phyloP scores from a whole-genome alignment of 2,329 filamentous ascomycete genomes.

The Fusarium devonianum region DNA sequence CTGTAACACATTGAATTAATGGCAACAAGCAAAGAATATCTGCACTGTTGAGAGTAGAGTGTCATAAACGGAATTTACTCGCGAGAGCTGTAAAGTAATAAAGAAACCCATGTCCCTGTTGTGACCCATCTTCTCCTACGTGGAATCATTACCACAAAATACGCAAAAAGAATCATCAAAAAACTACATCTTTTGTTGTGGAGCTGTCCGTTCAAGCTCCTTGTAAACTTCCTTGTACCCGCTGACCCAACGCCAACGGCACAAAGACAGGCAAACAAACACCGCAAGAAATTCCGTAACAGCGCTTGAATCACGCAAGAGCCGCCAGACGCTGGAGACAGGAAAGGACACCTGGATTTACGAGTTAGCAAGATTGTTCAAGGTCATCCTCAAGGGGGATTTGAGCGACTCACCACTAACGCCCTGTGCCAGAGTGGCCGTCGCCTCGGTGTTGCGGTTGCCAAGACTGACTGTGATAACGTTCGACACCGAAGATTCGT shows the following conservation, averaged over 20 bases:
- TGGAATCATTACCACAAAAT: constrained; percentile 3
- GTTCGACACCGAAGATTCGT: constrained; percentile 65
- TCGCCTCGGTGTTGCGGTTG: constrained; percentile 86
- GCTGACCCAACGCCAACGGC: constrained; percentile 38
- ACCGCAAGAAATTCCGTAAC: constrained; percentile 31
- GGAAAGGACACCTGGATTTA: constrained; percentile 51
- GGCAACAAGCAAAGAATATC: constrained; percentile 12
- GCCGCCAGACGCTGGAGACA: constrained; percentile 53
- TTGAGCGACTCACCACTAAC: constrained; percentile 74
- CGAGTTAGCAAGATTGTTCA: constrained; percentile 7
- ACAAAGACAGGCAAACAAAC: constrained; percentile 36
- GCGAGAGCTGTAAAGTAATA: constrained; percentile 20
- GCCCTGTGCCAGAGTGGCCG: constrained; percentile 85
- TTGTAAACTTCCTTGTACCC: constrained; percentile 30
- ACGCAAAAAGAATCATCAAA: not conserved
- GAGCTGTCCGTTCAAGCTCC: constrained; percentile 15
- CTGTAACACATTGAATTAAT: constrained; percentile 30
- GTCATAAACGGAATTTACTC: constrained; percentile 24
- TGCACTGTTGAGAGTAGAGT: constrained; percentile 19
- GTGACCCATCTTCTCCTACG: constrained; percentile 4
- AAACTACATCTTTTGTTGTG: constrained; percentile 28
- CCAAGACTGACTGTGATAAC: constrained; percentile 89
- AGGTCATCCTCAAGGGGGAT: not conserved
- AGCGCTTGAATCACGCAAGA: constrained; percentile 27
- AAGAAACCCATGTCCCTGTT: constrained; percentile 12